These are phyloP conservation scores for Chalciporus pseudorubinellus DNA, from an alignment of 768 basidiomycete species.

Conservation along the genomic window DNA sequence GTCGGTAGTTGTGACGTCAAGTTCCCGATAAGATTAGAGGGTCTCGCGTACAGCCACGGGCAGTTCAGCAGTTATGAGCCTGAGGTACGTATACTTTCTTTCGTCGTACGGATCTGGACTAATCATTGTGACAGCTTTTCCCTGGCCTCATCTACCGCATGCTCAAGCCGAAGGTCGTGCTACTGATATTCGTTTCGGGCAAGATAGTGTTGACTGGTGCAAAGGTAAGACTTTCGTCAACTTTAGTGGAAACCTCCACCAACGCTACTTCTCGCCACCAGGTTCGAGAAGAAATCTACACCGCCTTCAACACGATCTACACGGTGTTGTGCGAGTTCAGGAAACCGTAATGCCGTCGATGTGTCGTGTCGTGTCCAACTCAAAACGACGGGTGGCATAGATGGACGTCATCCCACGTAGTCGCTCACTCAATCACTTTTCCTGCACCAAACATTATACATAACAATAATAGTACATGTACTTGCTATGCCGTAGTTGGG, in stretches of 20 bases:
- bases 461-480: conserved; percentile 13
- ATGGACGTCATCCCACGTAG: background rate
- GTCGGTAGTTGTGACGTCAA: conserved; percentile 98
- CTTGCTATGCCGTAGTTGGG: background rate
- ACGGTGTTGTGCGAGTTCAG: conserved; percentile 95
- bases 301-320: conserved; percentile 99
- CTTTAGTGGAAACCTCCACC: conserved; percentile 38
- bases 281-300: conserved; percentile 99
- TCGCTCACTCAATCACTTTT: background rate
- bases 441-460: conserved; percentile 32
- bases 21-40: conserved; percentile 97
- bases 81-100: conserved; percentile 58
- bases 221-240: conserved; percentile 62
- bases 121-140: conserved; percentile 65
- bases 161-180: conserved; percentile 99
- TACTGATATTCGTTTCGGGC: conserved; percentile 97
- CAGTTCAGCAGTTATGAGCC: conserved; percentile 98
- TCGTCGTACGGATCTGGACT: background rate
- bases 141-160: conserved; percentile 99
- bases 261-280: conserved; percentile 45
- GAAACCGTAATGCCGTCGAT: conserved; percentile 58
- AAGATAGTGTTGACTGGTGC: conserved; percentile 99
- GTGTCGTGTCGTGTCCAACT: background rate
- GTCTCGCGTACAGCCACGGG: conserved; percentile 95
- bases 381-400: background rate